phyloP scores from a whole-genome alignment of 306 rosid genomes.

The Fragaria iinumae region DNA sequence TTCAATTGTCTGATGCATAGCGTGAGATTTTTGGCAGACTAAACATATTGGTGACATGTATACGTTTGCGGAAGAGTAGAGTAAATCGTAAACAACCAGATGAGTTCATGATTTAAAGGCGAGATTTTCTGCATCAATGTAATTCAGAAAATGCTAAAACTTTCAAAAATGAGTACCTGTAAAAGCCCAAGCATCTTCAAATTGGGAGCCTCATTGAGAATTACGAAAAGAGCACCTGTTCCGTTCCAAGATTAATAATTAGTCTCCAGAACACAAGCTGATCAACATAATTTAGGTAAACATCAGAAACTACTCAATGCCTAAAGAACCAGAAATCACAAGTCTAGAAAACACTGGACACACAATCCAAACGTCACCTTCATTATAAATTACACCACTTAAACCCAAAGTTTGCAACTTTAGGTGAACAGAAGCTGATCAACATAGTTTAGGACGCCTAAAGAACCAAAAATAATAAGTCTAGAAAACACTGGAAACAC shows the following conservation, averaged over 20 bases:
- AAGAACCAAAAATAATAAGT: neutral
- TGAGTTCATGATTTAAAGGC: neutral
- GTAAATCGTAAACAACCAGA: neutral
- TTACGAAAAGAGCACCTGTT: slow-evolving; percentile 87
- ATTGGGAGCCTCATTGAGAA: slow-evolving; percentile 71
- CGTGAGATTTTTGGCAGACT: neutral
- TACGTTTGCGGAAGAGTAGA: neutral
- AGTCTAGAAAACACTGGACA: neutral
- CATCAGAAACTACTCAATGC: neutral
- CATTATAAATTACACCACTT: neutral
- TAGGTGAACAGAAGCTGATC: neutral
- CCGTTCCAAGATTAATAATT: slow-evolving; percentile 23
- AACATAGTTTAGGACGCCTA: neutral
- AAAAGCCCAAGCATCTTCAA: slow-evolving; percentile 89
- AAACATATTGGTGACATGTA: neutral
- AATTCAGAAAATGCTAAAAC: neutral
- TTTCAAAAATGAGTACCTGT: slow-evolving; percentile 49
- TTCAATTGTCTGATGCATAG: neutral
- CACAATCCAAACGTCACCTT: neutral
- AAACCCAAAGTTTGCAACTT: slow-evolving; percentile 6
- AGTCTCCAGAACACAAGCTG: slow-evolving; percentile 26
- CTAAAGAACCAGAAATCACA: neutral
- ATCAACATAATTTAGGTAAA: neutral
- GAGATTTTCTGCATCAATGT: neutral
- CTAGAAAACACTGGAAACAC: neutral